These are phyloP conservation scores for Neobulgaria alba DNA, from an alignment of 2,329 filamentous ascomycete genomes.

Conservation along the genomic window DNA sequence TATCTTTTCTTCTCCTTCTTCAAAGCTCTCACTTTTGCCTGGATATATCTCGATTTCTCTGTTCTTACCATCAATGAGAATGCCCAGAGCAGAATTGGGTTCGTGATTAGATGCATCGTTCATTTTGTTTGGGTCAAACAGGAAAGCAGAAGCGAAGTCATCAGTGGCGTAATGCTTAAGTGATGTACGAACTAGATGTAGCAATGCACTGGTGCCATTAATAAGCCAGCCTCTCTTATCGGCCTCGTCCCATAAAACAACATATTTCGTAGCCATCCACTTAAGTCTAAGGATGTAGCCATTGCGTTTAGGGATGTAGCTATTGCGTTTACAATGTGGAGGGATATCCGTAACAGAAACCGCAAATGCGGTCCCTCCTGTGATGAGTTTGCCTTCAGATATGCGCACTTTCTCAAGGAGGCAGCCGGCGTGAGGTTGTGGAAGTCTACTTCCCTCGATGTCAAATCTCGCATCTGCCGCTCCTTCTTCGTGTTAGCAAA, in stretches of 20 bases:
- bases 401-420: not conserved
- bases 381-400: not conserved
- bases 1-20: not conserved
- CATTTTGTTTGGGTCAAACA: not conserved
- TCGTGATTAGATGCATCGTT: constrained; percentile 1
- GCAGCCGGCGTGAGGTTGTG: too few species aligned
- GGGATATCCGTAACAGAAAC: too few species aligned
- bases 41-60: constrained; percentile 1
- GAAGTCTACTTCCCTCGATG: too few species aligned
- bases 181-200: constrained; percentile 7
- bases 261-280: too few species aligned
- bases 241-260: constrained; percentile 6
- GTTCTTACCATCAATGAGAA: too few species aligned
- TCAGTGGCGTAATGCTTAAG: constrained; percentile 3
- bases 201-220: constrained; percentile 8
- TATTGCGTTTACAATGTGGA: too few species aligned
- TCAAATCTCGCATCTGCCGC: too few species aligned
- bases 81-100: constrained; percentile 5
- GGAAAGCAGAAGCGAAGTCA: not conserved
- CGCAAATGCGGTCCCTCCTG: not conserved
- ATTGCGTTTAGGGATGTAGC: too few species aligned
- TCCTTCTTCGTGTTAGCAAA: too few species aligned
- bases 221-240: constrained; percentile 9
- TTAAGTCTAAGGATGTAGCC: too few species aligned
- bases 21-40: constrained; percentile 7